A percentile compares a stretch with the other conserved stretches of the same genome.
These are phyloP conservation scores for Xylaria sp. DNA, from an alignment of 495 filamentous ascomycete species.

Conservation along the genomic window DNA sequence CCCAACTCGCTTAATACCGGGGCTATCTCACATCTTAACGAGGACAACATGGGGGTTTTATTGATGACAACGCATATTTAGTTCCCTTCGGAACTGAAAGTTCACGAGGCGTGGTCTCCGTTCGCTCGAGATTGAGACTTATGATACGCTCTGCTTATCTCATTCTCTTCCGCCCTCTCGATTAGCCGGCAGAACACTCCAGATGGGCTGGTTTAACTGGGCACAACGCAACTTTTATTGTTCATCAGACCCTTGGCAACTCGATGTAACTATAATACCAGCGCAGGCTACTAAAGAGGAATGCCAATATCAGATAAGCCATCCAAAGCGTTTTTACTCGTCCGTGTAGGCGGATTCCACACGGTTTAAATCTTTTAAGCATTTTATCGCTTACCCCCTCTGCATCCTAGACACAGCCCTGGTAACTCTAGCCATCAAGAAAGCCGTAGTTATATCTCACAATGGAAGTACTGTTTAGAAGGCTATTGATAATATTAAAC, in stretches of 20 bases:
- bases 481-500: background rate
- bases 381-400: background rate
- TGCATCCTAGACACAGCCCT: background rate
- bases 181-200: too few relatives aligned
- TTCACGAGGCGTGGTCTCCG: background rate
- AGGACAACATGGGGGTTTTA: background rate
- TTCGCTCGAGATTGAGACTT: background rate
- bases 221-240: background rate
- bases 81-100: background rate
- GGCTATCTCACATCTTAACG: background rate
- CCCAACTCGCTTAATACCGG: background rate
- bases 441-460: background rate
- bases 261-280: too few relatives aligned
- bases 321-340: too few relatives aligned
- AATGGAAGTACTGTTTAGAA: background rate
- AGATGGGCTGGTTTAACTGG: too few relatives aligned
- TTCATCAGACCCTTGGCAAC: too few relatives aligned
- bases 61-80: background rate
- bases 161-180: too few relatives aligned
- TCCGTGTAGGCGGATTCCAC: too few relatives aligned
- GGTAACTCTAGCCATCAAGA: background rate
- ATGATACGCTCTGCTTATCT: too few relatives aligned
- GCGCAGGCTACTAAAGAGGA: too few relatives aligned
- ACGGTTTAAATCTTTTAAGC: background rate
- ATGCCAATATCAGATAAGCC: too few relatives aligned